Base-by-base conservation (phyloP, 2,329 filamentous ascomycete species). In the Fusarium decemcellulare region DNA sequence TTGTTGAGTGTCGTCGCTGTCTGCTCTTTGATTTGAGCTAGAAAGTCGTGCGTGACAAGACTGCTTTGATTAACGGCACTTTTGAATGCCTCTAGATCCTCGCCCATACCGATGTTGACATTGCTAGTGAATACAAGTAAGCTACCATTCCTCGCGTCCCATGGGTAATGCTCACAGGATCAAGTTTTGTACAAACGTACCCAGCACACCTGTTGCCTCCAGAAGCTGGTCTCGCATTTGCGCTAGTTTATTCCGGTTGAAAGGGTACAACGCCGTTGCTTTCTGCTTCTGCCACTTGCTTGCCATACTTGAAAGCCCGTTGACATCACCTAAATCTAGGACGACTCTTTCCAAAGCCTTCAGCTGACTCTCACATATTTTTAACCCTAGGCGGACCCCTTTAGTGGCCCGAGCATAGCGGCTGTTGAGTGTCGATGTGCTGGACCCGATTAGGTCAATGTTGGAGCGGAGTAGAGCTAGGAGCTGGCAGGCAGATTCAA, bases 371-470 rank as follows among this genome's bases (percentile, higher is more conserved):
- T 5, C n/a, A 16, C n/a, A 7, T 23, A 50, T 8, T 3, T 3
- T 18, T 11, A 23, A 5, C 10, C 32, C 32, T 9, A 12, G 9
- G 9, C 9, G 3, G 32, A 34, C 32, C 9, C 32, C 32, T 34
- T 34, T 2, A 34, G 37, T 36, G 0, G 61, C 52, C 2, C 48
- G 11, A 0, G 50, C 16, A 12, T 62, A 18, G 1, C 43, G 58
- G 6, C 23, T 18, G 0, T 27, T 23, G 0, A 63, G 50, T 0
- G 47, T 57, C 0, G 46, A 1, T 1, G 32, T 42, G 14, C 37
- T 62, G 0, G 58, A 16, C 7, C 54, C 14, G 5, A 63, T 44
- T 15, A 44, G 34, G 2, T 15, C 30, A 0, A 63, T 4, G 1
- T 62, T 32, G 10, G 15, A 44, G 0, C 53, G 37, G 1, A 63